Base-by-base conservation (phyloP, 805 yeast species). In the Candida xiaguanensis region DNA sequence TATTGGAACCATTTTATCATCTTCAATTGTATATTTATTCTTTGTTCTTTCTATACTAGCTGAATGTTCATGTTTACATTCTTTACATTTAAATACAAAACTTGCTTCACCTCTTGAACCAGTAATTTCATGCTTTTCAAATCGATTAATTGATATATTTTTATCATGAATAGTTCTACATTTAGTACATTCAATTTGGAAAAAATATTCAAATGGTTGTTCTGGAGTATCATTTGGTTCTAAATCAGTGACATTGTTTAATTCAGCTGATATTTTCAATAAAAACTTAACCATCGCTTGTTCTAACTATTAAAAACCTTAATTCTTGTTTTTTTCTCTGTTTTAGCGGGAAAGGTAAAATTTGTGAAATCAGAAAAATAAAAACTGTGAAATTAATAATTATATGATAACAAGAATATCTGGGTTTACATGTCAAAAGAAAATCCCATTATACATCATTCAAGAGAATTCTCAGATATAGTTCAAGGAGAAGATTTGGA, bases 101-200 rank as follows among this genome's bases (percentile, higher is more conserved):
- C 81, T 85, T 6, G 96, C 95, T 44, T 80, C 86, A 11, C 96
- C 96, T 44, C 80, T 74, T 31, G 90, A 77, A 0, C 86, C 88
- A 1, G 74, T 58, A 18, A 87, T 66, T 18, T 80, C 85, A 57
- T 79, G 79, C 36, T 66, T 60, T 47, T 83, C 95, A 47, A 73
- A 76, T 41, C 78, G 63, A 58, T 85, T 84, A 53, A 90, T 78
- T 17, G 75, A 68, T 20, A 88, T 75, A 12, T 78, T 77, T 49
- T 88, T 85, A 15, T 75, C 76, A 58, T 91, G 95, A 6, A 58
- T 61, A 45, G 86, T 95, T 45, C 90, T 77, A 62, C 99, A 91
- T 28, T 75, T 72, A 1, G 83, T 80, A 58, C 99, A 91, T 50
- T 74, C 74, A 12, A 89, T 70, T 41, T 68, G 72, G 63, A 91